phyloP scores from a whole-genome alignment of 768 basidiomycete species.

The Naganishia vishniacii region DNA sequence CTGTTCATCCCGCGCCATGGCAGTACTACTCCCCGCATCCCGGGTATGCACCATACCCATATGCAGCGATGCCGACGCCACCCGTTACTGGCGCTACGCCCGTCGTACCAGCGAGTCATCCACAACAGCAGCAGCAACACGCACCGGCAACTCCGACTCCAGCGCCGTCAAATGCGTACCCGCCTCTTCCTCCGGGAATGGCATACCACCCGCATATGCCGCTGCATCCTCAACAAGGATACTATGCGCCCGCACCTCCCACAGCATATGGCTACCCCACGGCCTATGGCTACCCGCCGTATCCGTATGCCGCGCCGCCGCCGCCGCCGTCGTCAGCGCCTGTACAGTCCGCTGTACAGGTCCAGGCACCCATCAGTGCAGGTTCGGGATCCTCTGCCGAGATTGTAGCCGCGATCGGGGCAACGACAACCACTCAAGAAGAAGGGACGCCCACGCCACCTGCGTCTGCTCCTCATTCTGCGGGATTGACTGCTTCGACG shows the following conservation, averaged over 20 bases:
- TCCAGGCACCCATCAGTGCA: no score
- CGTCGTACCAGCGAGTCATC: background rate
- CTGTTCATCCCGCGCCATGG: background rate
- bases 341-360: no score
- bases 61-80: background rate
- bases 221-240: no score
- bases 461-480: no score
- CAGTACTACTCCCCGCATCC: constrained; percentile 1
- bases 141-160: constrained; percentile 1
- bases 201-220: no score
- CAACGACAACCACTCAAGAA: background rate
- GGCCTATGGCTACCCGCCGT: background rate
- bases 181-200: no score
- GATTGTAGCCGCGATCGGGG: background rate
- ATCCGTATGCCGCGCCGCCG: background rate
- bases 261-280: constrained; percentile 4
- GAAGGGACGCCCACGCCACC: no score
- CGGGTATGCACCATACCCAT: background rate
- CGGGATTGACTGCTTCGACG: no score
- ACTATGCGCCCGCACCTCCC: no score
- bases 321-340: background rate
- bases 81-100: background rate
- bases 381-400: background rate
- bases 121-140: no score
- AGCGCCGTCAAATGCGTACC: background rate